Base-by-base conservation (phyloP, 2,329 filamentous ascomycete species). In the Nothomitra cinnamomea region DNA sequence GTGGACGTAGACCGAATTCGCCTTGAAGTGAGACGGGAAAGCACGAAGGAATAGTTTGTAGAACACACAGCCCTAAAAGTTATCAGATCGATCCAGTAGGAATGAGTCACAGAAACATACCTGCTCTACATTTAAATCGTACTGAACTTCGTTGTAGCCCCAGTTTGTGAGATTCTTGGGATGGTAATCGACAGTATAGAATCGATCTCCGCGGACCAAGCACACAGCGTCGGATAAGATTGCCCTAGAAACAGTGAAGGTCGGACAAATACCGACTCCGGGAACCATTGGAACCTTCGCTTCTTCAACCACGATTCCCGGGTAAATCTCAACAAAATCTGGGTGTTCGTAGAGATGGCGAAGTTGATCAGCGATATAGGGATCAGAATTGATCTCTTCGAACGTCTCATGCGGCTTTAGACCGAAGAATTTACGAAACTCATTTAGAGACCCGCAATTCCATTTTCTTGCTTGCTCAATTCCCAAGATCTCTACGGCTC, bases 341-440 rank as follows among this genome's bases (percentile, higher is more conserved):
- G 85, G 84, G 61, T 87, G 82, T 56, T 85, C 82, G 64, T 88
- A 88, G 10, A 92, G 72, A 54, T 80, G 72, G 15, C 75, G 72
- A 3, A 88, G 72, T 24, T 78, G 71, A 49, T 82, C 74, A 1
- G 84, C 77, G 15, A 90, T 76, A 13, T 78, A 75, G 0, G 82
- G 82, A 59, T 92, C 82, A 0, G 82, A 79, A 65, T 89, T 92
- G 68, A 94, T 88, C 51, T 89, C 85, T 64, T 89, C 84, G 56
- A 94, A 94, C 0, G 73, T 83, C 21, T 81, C 78, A 62, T 94
- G 82, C 0, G 78, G 76, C 66, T 85, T 84, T 4, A 94, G 71
- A 1, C 82, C 80, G 60, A 90, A 89, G 68, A 88, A 85, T 64
- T 84, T 82, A 52, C 87, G 77, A 72, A 92, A 94, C 69, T 92